Base-by-base conservation (phyloP, 1,284 basidiomycete species). In the Puccinia novopanici region DNA sequence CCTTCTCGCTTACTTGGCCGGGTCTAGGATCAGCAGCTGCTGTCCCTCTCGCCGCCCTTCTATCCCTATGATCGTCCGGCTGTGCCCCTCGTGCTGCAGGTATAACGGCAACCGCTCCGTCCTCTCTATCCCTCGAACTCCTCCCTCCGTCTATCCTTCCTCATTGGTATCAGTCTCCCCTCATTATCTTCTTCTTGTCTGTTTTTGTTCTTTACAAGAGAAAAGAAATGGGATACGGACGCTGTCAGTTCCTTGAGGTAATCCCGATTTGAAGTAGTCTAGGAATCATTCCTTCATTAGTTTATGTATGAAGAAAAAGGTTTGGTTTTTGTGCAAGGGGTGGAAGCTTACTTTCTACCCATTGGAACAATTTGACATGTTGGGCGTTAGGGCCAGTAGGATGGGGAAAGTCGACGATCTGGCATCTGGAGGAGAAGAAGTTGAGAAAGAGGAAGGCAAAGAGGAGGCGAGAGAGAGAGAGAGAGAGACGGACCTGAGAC, bases 1-100 rank as follows among this genome's bases (percentile, higher is more conserved):
- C 10, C 19, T 19, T 4, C 4, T 52, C 17, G 9, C 9, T 52
- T 73, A 84, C 84, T 81, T 82, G n/a, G 82, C 83, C 17, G 84
- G 84, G 81, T 85, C 84, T 27, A 83, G 84, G 5, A 85, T 34
- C 48, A 85, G 76, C 57, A 85, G 57, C 19, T 42, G 67, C 81
- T 82, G 79, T 78, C 74, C 8, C 81, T 76, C 24, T 75, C 70
- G 13, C 82, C 81, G 57, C 70, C 81, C 30, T 59, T 85, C 84
- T 17, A 85, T 72, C 0, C 84, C 84, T 30, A 85, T 82, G 63
- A 85, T 82, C 24, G 84, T 84, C 1, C 84, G 65, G 15, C 82
- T 83, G 73, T 85, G 84, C 0, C 84, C 84, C 17, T 82, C 73
- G 77, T 85, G 84, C 76, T 85, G 84, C 1, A 85, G 81, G 65